A percentile compares a stretch with the other conserved stretches of the same genome.
These are phyloP conservation scores for Volvox carteri DNA, from an alignment of 163 green algal genomes.

Conservation along the genomic window DNA sequence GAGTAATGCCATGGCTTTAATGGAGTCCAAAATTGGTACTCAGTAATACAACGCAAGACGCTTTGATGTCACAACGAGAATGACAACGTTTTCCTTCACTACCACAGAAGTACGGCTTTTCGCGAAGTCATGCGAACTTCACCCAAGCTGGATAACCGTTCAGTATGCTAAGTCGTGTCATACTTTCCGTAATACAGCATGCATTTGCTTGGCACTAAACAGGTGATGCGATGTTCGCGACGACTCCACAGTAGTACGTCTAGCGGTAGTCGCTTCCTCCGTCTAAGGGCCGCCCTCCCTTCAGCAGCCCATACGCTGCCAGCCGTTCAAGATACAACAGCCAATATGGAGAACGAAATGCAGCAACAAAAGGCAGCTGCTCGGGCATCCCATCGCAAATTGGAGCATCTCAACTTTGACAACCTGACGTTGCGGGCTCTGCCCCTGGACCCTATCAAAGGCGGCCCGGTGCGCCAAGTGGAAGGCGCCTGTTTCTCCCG, in stretches of 20 bases:
- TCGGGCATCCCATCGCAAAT: constrained; percentile 12
- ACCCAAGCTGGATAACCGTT: too few species aligned
- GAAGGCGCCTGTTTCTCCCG: constrained; percentile 61
- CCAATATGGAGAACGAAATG: neutral
- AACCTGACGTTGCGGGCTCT: constrained; percentile 66
- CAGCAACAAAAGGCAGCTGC: neutral
- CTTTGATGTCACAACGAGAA: too few species aligned
- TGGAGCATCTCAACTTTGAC: constrained; percentile 70
- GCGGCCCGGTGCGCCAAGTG: constrained; percentile 44
- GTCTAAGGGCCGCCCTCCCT: neutral
- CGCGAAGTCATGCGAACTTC: neutral
- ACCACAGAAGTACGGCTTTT: neutral
- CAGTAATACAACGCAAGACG: too few species aligned
- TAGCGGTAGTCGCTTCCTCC: constrained; percentile 1
- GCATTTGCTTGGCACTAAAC: neutral
- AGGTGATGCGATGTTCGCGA: constrained; percentile 11
- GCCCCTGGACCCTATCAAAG: constrained; percentile 58
- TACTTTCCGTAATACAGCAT: neutral
- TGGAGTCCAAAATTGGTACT: too few species aligned
- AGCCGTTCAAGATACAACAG: neutral
- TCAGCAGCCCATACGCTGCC: neutral
- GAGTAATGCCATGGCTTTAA: neutral
- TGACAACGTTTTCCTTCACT: too few species aligned
- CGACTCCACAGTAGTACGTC: neutral
- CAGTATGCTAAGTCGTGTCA: too few species aligned